A percentile compares a stretch with the other conserved stretches of the same genome.
phyloP scores from a whole-genome alignment of 768 basidiomycete species.

The Lactarius hengduanensis region DNA sequence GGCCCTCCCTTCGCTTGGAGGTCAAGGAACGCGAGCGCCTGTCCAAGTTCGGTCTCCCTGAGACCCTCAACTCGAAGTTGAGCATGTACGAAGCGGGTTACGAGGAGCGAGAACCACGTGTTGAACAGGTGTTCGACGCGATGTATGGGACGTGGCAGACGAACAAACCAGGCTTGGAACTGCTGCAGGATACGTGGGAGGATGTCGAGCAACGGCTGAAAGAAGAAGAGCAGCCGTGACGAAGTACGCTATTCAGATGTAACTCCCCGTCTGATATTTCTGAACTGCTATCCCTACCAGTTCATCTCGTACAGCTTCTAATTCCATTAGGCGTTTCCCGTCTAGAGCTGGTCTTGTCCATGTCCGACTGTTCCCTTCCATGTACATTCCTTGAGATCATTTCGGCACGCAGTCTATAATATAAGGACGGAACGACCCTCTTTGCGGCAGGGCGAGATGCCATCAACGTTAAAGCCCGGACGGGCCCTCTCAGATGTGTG shows the following conservation, averaged over 20 bases:
- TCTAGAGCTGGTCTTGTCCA: background rate
- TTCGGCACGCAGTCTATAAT: background rate
- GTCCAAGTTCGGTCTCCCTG: slow-evolving; percentile 24
- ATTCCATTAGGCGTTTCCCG: background rate
- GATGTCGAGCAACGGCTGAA: slow-evolving; percentile 23
- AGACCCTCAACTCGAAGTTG: slow-evolving; percentile 14
- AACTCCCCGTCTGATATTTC: background rate
- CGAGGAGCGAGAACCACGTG: slow-evolving; percentile 15
- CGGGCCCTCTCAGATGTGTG: background rate
- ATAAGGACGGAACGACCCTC: background rate
- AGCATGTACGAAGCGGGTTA: slow-evolving; percentile 1
- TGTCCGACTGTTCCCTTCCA: background rate
- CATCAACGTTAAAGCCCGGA: background rate
- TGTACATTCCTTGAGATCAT: background rate
- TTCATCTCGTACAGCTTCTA: background rate
- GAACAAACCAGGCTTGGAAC: slow-evolving; percentile 23
- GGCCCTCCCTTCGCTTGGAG: slow-evolving; percentile 27
- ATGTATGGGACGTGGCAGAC: slow-evolving; percentile 27
- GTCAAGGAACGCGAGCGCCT: slow-evolving; percentile 23
- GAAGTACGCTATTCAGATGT: slow-evolving; percentile 2
- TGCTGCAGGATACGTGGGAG: slow-evolving; percentile 29
- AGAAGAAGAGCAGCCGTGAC: slow-evolving; percentile 16
- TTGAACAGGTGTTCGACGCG: slow-evolving; percentile 25
- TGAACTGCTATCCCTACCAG: background rate
- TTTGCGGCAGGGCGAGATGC: background rate